Evolutionary conservation across 352 stramenopile genomes (phyloP).

Genomic region (Globisporangium splendens): DNA sequence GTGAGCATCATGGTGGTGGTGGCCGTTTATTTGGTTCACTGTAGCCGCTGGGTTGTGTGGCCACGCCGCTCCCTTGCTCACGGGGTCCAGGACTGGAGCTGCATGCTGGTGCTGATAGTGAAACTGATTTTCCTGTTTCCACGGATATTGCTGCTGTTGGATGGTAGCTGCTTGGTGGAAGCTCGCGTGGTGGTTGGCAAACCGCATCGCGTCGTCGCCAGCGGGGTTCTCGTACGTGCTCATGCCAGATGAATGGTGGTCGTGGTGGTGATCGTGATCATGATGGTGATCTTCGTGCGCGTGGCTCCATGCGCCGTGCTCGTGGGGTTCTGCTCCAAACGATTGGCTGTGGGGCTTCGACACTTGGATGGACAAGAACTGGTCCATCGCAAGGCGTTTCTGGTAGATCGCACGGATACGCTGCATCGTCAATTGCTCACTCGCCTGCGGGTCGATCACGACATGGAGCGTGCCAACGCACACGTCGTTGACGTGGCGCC

Average conservation of each 20-base stretch:
- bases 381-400: conserved; percentile 32
- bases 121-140: neutral
- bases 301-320: conserved; percentile 14
- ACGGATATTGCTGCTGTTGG: neutral
- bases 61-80: conserved; percentile 1
- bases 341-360: conserved; percentile 28
- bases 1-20: neutral
- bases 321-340: conserved; percentile 8
- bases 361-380: conserved; percentile 64
- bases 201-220: conserved; percentile 38
- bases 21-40: neutral
- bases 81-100: neutral
- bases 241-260: conserved; percentile 24
- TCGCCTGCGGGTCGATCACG: conserved; percentile 36
- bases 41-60: neutral
- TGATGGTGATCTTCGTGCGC: conserved; percentile 12
- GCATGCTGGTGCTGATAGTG: conserved; percentile 4
- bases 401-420: conserved; percentile 47
- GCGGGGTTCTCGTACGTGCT: conserved; percentile 63
- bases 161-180: conserved; percentile 4
- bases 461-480: conserved; percentile 61
- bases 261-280: conserved; percentile 15
- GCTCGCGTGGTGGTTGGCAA: conserved; percentile 5
- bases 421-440: conserved; percentile 54
- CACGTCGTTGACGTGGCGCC: conserved; percentile 63